Conservation (phyloP, 2,329 filamentous ascomycete genomes). For the Cladosporium sp. region DNA sequence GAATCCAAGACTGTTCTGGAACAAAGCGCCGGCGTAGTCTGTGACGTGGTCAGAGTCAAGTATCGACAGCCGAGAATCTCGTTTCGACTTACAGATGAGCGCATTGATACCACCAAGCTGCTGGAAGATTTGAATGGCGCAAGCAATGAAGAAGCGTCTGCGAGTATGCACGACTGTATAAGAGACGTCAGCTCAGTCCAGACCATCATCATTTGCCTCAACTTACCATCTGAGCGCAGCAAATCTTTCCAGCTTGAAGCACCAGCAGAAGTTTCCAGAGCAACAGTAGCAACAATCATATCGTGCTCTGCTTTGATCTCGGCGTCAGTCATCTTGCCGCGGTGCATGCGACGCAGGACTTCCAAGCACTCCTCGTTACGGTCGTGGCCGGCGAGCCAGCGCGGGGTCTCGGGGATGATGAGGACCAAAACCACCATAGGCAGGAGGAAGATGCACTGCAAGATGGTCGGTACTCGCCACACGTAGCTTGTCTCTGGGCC, state of each 20-base stretch:
- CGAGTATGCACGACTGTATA: slow-evolving; percentile 20
- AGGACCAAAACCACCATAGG: slow-evolving; percentile 37
- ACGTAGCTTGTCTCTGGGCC: slow-evolving; percentile 13
- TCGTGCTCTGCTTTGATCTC: slow-evolving; percentile 23
- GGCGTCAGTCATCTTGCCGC: slow-evolving; percentile 23
- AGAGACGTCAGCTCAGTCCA: not conserved
- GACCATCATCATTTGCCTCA: not conserved
- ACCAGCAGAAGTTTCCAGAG: slow-evolving; percentile 22
- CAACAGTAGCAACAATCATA: slow-evolving; percentile 27
- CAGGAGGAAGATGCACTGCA: slow-evolving; percentile 40
- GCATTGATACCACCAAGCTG: slow-evolving; percentile 30
- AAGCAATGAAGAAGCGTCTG: slow-evolving; percentile 27
- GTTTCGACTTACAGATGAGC: slow-evolving; percentile 18
- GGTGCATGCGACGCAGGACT: slow-evolving; percentile 29
- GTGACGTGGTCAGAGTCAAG: not conserved
- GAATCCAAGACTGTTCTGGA: slow-evolving; percentile 26
- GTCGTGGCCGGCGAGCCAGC: slow-evolving; percentile 41
- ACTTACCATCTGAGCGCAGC: slow-evolving; percentile 25
- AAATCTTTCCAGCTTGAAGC: slow-evolving; percentile 33
- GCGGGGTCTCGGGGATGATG: slow-evolving; percentile 42
- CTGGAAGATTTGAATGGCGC: slow-evolving; percentile 27
- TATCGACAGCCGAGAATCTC: not conserved
- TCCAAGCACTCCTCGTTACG: slow-evolving; percentile 16
- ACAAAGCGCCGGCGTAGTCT: slow-evolving; percentile 28
- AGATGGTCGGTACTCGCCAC: slow-evolving; percentile 36